Evolutionary conservation across 805 yeast species (phyloP).

Genomic region (Zygosaccharomyces kombuchaensis): DNA sequence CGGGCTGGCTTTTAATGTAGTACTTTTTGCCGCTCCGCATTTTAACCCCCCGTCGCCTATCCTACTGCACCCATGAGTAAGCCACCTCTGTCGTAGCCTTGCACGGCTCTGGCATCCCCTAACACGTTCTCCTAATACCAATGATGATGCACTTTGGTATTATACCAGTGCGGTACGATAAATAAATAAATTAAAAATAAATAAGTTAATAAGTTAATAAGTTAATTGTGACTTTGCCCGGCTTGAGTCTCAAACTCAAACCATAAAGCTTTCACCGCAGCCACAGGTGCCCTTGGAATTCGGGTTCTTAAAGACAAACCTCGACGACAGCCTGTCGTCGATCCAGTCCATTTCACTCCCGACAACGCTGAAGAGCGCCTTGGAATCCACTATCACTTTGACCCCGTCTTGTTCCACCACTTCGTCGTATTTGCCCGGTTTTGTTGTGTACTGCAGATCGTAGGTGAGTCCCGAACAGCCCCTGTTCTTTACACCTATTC

Average conservation of each 20-base stretch:
- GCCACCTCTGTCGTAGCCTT: too few species aligned
- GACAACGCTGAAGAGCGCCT: conserved; percentile 90
- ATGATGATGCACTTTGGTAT: neutral
- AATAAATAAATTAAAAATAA: conserved; percentile 12
- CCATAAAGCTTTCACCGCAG: conserved; percentile 98
- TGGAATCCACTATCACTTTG: conserved; percentile 87
- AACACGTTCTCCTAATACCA: too few species aligned
- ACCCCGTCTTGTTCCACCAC: conserved; percentile 90
- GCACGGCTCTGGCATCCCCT: neutral
- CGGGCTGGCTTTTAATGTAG: too few species aligned
- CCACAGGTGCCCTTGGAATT: conserved; percentile 98
- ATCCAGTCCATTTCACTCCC: conserved; percentile 99
- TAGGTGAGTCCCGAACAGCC: conserved; percentile 96
- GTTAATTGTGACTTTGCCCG: neutral
- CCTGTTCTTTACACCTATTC: conserved; percentile 91
- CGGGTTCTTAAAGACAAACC: conserved; percentile 92
- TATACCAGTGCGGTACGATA: conserved; percentile 4
- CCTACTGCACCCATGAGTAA: too few species aligned
- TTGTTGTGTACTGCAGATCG: conserved; percentile 81
- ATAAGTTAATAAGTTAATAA: conserved; percentile 1
- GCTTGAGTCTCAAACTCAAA: conserved; percentile 37
- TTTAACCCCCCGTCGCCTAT: too few species aligned
- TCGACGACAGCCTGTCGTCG: conserved; percentile 82
- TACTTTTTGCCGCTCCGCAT: too few species aligned
- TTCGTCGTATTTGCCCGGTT: conserved; percentile 95